Evolutionary conservation across 176 grass and related monocot genomes (phyloP).

Genomic region (Zoysia pacifica): DNA sequence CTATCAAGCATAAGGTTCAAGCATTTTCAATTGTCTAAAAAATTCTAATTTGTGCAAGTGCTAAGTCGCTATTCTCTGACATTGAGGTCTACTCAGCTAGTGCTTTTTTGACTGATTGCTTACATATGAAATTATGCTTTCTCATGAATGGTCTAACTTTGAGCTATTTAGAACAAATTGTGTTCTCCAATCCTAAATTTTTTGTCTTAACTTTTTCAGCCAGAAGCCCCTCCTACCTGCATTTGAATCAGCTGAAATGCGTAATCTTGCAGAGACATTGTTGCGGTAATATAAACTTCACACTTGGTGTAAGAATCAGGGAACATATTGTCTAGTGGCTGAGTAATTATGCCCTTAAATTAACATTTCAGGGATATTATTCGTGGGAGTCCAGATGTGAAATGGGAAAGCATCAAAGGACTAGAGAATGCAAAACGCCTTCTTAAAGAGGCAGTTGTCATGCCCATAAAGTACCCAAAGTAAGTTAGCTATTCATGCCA

Average conservation of each 20-base stretch:
- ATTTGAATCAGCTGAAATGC: slow-evolving; percentile 86
- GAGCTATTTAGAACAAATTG: neutral
- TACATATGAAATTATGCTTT: neutral
- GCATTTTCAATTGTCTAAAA: neutral
- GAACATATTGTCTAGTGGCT: neutral
- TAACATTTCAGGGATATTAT: slow-evolving; percentile 72
- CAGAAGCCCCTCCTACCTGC: slow-evolving; percentile 83
- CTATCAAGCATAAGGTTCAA: neutral
- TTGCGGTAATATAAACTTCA: slow-evolving; percentile 55
- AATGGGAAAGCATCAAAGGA: slow-evolving; percentile 99
- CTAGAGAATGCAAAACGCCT: slow-evolving; percentile 86
- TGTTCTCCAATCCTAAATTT: neutral
- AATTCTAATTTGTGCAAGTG: neutral
- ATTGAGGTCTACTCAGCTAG: neutral
- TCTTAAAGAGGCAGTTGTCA: slow-evolving; percentile 93
- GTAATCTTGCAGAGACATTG: slow-evolving; percentile 80
- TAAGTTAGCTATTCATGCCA: slow-evolving; percentile 46
- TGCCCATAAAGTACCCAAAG: slow-evolving; percentile 99
- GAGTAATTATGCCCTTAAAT: slow-evolving; percentile 14
- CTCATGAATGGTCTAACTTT: neutral
- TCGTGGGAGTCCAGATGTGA: slow-evolving; percentile 91
- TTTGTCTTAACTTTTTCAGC: slow-evolving; percentile 55
- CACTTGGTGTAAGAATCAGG: neutral
- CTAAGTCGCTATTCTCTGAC: neutral
- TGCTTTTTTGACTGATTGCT: neutral